These are phyloP conservation scores for Pythium chondricola DNA, from an alignment of 352 stramenopile species.

Conservation along the genomic window DNA sequence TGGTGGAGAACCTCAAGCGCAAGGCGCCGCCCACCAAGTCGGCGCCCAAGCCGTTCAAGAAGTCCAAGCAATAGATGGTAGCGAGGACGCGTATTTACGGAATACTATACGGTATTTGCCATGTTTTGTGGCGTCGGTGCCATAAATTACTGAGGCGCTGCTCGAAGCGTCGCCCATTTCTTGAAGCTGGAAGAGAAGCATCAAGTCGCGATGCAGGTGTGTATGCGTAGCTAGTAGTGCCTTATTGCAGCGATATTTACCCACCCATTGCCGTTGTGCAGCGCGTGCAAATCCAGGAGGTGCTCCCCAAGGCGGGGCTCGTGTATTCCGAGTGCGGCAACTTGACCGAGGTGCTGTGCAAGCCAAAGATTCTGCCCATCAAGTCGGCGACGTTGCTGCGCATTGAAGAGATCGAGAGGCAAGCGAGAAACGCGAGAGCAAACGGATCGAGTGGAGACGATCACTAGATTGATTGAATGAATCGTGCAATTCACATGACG, in stretches of 20 bases:
- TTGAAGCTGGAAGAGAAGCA: too few species aligned
- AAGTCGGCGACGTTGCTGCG: constrained; percentile 79
- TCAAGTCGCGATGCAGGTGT: too few species aligned
- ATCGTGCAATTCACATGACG: too few species aligned
- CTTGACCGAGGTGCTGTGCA: constrained; percentile 81
- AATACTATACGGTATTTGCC: too few species aligned
- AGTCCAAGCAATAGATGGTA: constrained; percentile 27
- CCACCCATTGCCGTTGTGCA: constrained; percentile 18
- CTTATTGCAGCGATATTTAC: too few species aligned
- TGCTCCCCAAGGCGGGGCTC: constrained; percentile 81
- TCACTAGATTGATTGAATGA: too few species aligned
- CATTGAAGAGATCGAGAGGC: constrained; percentile 83
- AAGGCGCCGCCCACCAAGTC: constrained; percentile 31
- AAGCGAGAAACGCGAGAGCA: constrained; percentile 34
- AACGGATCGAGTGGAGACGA: constrained; percentile 3
- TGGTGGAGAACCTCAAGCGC: constrained; percentile 82
- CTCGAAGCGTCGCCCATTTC: too few species aligned
- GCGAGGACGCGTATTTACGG: constrained; percentile 14
- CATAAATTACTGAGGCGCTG: too few species aligned
- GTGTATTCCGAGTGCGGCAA: constrained; percentile 87
- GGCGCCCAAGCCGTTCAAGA: constrained; percentile 31
- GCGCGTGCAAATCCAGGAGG: constrained; percentile 76
- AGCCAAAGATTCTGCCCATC: constrained; percentile 88
- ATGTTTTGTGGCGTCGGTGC: too few species aligned
- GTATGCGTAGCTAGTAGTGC: too few species aligned